Base-by-base conservation (phyloP, 176 grass and related monocot genomes). In the Avena insularis region DNA sequence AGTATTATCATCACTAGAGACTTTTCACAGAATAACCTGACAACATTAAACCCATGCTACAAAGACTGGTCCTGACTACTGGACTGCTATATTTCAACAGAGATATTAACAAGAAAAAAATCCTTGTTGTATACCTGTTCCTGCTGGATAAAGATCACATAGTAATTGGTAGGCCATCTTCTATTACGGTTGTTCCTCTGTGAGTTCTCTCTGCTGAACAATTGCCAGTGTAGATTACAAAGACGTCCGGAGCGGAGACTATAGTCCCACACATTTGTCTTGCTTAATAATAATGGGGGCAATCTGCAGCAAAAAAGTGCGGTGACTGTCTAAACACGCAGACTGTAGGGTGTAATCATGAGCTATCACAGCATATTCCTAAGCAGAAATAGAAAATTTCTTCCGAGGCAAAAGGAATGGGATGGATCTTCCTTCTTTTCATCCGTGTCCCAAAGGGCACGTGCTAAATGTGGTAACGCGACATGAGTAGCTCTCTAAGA, bases 1-100 rank as follows among this genome's bases (percentile, higher is more conserved):
- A 43, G 79, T 12, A 79, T 46, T 17, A 79, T 10, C 20, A 19
- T 7, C 45, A 27, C 75, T 2, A 57, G 20, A 69, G 5, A 70
- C 31, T 46, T 15, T 63, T 50, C 15, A 21, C 50, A 48, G 16
- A 67, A 75, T 77, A 77, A 76, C 58, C 51, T 84, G 53, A 62
- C 27, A 81, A 91, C 40, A 87, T 60, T 36, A 84, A 84, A 81
- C 48, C 25, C 67, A 80, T 64, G 25, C 19, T 65, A 79, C 68
- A 63, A 14, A 14, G 50, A 63, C 12, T 78, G 14, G 54, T 65
- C 57, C 71, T 25, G 55, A 65, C 46, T 65, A 14, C 10, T 77
- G 47, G 35, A 79, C 51, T 80, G 12, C 17, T 23, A 12, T 33
- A 38, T 59, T 71, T 72, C 71, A 25, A 13, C 46, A 67, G 15